Percentiles rank a stretch among this genome's conserved stretches.
Evolutionary conservation across 2,329 filamentous ascomycete genomes (phyloP).

Genomic region (Penicillium hordei): DNA sequence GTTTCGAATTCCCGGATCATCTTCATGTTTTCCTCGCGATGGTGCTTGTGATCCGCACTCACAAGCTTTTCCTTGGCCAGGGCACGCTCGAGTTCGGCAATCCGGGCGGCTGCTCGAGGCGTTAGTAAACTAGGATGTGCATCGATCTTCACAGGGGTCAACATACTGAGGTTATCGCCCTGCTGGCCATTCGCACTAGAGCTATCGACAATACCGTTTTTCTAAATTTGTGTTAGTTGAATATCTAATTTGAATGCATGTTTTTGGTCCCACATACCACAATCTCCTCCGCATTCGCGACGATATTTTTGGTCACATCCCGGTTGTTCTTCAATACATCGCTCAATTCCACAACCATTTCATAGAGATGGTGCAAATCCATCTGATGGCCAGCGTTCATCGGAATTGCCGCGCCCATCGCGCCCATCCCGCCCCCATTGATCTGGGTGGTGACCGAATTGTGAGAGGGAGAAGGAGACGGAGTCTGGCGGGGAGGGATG

Average conservation of each 20-base stretch:
- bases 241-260: background rate
- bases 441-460: conserved; percentile 28
- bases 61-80: conserved; percentile 47
- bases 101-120: conserved; percentile 42
- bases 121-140: background rate
- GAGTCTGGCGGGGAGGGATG: conserved; percentile 34
- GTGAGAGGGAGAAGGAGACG: conserved; percentile 35
- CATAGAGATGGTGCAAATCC: conserved; percentile 52
- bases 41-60: conserved; percentile 45
- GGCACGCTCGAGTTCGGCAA: conserved; percentile 50
- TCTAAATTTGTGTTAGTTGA: conserved; percentile 32
- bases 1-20: conserved; percentile 51
- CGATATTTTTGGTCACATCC: conserved; percentile 51
- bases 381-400: conserved; percentile 53
- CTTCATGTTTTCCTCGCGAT: conserved; percentile 50
- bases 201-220: conserved; percentile 44
- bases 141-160: background rate
- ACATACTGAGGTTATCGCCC: conserved; percentile 45
- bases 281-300: conserved; percentile 51
- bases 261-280: conserved; percentile 37
- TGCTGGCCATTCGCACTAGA: conserved; percentile 43
- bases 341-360: conserved; percentile 52
- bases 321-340: conserved; percentile 51
- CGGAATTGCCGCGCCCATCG: conserved; percentile 40
- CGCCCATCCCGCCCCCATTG: conserved; percentile 40